Evolutionary conservation across 805 yeast genomes (phyloP), one percentile per base, ranked within the genome.

Genomic region (Wickerhamiella hasegawae): DNA sequence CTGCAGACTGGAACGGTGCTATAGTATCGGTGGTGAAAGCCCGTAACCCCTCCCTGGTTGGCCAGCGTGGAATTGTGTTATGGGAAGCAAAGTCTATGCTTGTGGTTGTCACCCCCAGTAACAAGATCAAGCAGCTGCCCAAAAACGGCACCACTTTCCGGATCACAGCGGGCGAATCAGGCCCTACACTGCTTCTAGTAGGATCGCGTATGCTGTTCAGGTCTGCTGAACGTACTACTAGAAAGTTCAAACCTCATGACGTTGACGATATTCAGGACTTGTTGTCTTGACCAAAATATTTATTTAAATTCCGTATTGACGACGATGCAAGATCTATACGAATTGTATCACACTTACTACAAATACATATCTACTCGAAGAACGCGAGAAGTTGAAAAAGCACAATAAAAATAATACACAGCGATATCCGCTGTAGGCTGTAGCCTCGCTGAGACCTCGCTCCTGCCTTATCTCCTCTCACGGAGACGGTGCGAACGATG

Each of bases 1-100:
- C 76, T 40, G 81, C 90, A 1, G 96, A 84, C 48, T 78, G 69
- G 55, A 77, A 76, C 45, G 95, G 96, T 3, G 69, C 90, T n/a
- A 52, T 54, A 28, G 38, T 83, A 11, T 63, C 62, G 11, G 84
- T 84, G 0, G 46, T 62, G 2, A 66, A 70, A 32, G 63, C 81
- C n/a, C 55, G 58, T 16, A 77, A 76, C 46, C 58, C 63, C 4
- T 66, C 70, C 33, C 49, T 69, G 37, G 62, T 76, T 5, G 92
- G 90, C 0, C 46, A 65, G 22, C 44, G 60, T 26, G 96, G 96
- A 0, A 78, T 84, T 4, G 80, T 84, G 2, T 58, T 81, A 2
- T 80, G 90, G 78, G 96, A 84, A 51, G 68, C 87, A 6, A 83
- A 78, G 51, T 71, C 73, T 44, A 67, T 69, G 40, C 76, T 81